Base-by-base conservation (phyloP, 2,329 filamentous ascomycete species). In the Penicillium paneum region DNA sequence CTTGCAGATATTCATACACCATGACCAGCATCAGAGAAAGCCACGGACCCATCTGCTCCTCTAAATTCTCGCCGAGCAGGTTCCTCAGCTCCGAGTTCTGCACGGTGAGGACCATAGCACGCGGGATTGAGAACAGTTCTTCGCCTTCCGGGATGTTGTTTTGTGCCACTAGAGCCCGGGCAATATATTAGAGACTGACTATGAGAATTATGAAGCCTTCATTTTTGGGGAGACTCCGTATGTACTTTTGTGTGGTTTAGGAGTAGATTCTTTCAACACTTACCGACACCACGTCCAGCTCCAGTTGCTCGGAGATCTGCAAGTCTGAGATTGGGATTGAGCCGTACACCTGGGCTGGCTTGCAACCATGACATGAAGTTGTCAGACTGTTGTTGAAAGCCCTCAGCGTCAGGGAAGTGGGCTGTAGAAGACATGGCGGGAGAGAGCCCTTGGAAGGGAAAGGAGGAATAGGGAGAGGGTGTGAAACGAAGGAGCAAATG, bases 121-220 rank as follows among this genome's bases (percentile, higher is more conserved):
- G 84, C 2, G 91, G 90, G 57, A 96, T 89, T 43, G 84, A 86
- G 77, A 96, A 96, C 40, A 96, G 81, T 44, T 87, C 82, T 53
- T 90, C 89, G 57, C 91, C 89, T 63, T 88, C 81, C 17, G 79
- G 75, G 50, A 96, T 90, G 58, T 90, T 83, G 54, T 80, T 71
- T 21, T 76, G 81, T 26, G 91, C 89, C 64, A 95, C 89, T 93
- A 60, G 26, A 53, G 35, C 45, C 47, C 21, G 34, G 42, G 28
- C 44, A 49, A 35, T n/a, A 47, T 64, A 56, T 68, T 60, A 71
- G 66, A 62, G 41, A 49, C 26, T 38, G 39, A 13, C 8, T 51
- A 43, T 31, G 44, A 44, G 31, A 56, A 62, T 56, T 41, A 48
- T 43, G 46, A 31, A 47, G 57, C 26, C 50, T 24, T 49, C 40